phyloP scores from a whole-genome alignment of 345 rosid species.

The Gossypium longicalyx region DNA sequence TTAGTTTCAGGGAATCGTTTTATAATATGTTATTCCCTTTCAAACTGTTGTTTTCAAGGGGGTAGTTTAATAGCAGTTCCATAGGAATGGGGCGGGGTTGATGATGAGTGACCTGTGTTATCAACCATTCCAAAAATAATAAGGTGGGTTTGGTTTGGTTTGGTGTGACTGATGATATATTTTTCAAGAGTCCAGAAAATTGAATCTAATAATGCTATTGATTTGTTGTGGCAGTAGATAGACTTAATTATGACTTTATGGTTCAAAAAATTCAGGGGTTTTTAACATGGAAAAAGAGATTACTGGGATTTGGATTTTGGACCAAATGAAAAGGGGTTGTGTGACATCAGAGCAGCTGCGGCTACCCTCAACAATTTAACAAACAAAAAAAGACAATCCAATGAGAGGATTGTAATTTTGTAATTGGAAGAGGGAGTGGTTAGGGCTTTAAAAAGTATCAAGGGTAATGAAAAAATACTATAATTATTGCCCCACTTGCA shows the following conservation, averaged over 20 bases:
- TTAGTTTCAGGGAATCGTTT: not conserved
- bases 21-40: not conserved
- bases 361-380: not conserved
- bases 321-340: conserved; percentile 3
- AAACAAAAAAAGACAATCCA: conserved; percentile 13
- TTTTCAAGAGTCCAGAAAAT: not conserved
- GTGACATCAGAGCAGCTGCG: conserved; percentile 6
- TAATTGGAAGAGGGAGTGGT: conserved; percentile 25
- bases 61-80: not conserved
- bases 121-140: conserved; percentile 5
- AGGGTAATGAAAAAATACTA: conserved; percentile 19
- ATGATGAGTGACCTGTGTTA: not conserved
- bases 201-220: not conserved
- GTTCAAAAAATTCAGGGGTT: not conserved
- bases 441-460: conserved; percentile 20
- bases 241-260: not conserved
- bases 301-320: not conserved
- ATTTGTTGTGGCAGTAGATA: not conserved
- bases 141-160: conserved; percentile 4
- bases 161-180: not conserved
- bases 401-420: conserved; percentile 14
- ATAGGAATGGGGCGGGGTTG: not conserved
- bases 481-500: conserved; percentile 46
- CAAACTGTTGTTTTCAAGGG: not conserved
- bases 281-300: conserved; percentile 2